Evolutionary conservation across 257 asterid genomes (phyloP), one percentile per base, ranked within the genome.

Genomic region (Nicotiana benthamiana): DNA sequence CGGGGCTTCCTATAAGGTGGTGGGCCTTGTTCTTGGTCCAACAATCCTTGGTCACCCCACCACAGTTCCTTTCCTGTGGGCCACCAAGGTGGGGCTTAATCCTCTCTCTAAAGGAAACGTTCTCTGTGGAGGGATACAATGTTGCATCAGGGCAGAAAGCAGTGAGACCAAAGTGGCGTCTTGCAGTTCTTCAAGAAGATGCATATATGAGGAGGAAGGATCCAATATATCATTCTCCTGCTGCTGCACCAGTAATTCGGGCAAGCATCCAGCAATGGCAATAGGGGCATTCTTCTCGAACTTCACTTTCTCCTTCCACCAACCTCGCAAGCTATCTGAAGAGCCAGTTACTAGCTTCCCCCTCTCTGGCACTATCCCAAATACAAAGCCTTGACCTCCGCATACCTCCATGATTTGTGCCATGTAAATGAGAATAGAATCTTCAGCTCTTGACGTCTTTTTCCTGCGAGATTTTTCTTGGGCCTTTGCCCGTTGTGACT

Each of bases 1-100:
- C 89, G 93, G 1, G 97, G 92, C 88, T 90, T 90, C 83, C 86
- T 84, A 22, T 90, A 92, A 6, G 93, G 92, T 17, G 93, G 93
- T 2, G 84, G 77, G 5, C 95, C 91, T 24, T 91, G 87, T 13
- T 88, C 87, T 3, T 30, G 72, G 6, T 89, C 83, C 43, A n/a
- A 4, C 5, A 40, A 40, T 8, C 93, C 95, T 57, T 89, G 95
- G n/a, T 85, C 86, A 7, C 91, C 92, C 93, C 93, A 90, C 95
- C 91, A 92, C 0, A 81, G 3, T 40, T 92, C 95, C 8, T 80
- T 20, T 79, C 97, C 95, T 0, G n/a, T 85, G 0, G 93, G 93
- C 92, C 93, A 90, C 93, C 93, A 90, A 22, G 92, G 93, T 6
- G 93, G 93, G 93, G 0, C 89, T 85, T 62, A 83, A 13, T 2